These are phyloP conservation scores for Elaeis oleifera DNA, from an alignment of 202 grass and related monocot genomes.

Conservation along the genomic window DNA sequence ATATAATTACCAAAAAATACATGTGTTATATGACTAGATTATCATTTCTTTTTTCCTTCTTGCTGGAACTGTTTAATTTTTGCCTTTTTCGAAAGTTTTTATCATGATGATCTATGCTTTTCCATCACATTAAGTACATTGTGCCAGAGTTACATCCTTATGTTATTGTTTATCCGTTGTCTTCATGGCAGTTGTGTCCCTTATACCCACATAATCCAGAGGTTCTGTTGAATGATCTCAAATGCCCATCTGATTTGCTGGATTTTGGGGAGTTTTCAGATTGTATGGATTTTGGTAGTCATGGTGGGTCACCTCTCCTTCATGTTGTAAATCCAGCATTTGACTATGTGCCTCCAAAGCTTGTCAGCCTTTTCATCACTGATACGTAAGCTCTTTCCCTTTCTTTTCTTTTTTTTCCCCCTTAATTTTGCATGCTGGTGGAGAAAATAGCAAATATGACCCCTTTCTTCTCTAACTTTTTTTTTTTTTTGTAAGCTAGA, in stretches of 20 bases:
- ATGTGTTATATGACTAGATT: too few relatives aligned
- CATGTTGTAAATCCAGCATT: constrained; percentile 93
- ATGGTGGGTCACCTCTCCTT: constrained; percentile 56
- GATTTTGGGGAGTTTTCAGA: constrained; percentile 92
- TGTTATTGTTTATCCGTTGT: constrained; percentile 2
- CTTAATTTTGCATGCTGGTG: too few relatives aligned
- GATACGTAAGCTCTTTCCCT: constrained; percentile 60
- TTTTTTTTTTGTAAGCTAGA: too few relatives aligned
- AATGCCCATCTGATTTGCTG: constrained; percentile 83
- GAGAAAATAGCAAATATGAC: too few relatives aligned
- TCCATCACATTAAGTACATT: too few relatives aligned
- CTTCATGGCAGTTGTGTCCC: constrained; percentile 61
- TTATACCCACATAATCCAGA: constrained; percentile 93
- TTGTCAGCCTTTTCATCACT: constrained; percentile 90
- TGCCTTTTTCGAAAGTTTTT: too few relatives aligned
- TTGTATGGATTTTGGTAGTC: constrained; percentile 76
- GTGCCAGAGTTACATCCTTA: too few relatives aligned
- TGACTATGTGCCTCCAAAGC: constrained; percentile 90
- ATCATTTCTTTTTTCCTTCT: too few relatives aligned
- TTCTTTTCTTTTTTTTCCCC: not conserved
- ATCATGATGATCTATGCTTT: too few relatives aligned
- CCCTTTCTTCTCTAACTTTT: too few relatives aligned
- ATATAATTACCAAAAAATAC: too few relatives aligned
- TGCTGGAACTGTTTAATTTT: too few relatives aligned
- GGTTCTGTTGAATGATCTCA: constrained; percentile 83